Base-by-base conservation (phyloP, 2,329 filamentous ascomycete genomes). In the Pleurostoma richardsiae region DNA sequence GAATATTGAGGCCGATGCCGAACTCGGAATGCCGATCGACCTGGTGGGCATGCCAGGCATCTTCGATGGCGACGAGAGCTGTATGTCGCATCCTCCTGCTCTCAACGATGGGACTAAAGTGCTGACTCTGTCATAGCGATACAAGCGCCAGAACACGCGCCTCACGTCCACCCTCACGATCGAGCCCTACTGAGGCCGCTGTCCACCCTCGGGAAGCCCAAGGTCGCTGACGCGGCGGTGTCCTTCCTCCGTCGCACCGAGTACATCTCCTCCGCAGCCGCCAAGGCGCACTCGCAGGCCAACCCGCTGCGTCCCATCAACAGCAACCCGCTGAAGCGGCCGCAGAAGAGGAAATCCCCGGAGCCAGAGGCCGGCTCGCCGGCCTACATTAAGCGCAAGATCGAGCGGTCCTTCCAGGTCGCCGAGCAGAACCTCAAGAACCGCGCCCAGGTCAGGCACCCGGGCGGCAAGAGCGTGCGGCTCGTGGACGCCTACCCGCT, bases 21-120 rank as follows among this genome's bases (percentile, higher is more conserved):
- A 99, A 73, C 80, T 97, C 57, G 94, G 94, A 48, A 97, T 99
- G 94, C 90, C 91, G 49, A 83, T 99, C 62, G 92, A 97, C 65
- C 72, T 99, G 56, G 87, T 97, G 48, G 94, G 94, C 59, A 89
- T 97, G 72, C 92, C 92, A 5, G 90, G 91, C 30, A 85, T 97
- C 48, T 96, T 97, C 61, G 85, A 97, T 59, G 92, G 91, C 49
- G 90, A 97, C 65, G 92, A 97, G 73, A 86, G 86, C 70, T 90
- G 91, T 96, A 76, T 65, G 76, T 70, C 19, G 33, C 11, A 26
- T 48, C 39, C 41, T 45, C n/a, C 30, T 43, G 31, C 39, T 10
- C 10, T 11, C 10, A 7, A 41, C 4, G 11, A 29, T 26, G 39
- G 39, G 28, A 39, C 8, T 27, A 29, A 29, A 6, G 27, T 10